Percentiles rank a stretch among this genome's conserved stretches.
Conservation (phyloP, 139 green algal species). For the Medakamo hakoo region DNA sequence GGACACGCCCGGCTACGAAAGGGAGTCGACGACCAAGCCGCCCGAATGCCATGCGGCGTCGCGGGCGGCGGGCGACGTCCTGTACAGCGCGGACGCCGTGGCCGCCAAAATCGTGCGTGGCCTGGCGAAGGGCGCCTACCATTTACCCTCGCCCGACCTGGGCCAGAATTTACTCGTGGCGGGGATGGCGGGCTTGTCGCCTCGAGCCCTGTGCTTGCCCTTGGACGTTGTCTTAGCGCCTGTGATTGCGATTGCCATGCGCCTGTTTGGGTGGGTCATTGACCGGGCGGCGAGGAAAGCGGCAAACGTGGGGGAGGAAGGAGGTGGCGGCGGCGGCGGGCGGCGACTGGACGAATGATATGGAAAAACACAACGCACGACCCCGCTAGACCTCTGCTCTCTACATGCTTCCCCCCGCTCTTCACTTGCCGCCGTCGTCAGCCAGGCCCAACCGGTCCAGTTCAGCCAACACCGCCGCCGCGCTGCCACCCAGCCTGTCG, state of each 20-base stretch:
- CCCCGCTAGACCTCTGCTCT: not conserved
- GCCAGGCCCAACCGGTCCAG: too few species aligned
- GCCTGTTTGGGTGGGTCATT: constrained; percentile 1
- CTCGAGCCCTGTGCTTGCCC: not conserved
- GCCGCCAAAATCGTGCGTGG: constrained; percentile 23
- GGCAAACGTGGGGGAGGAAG: not conserved
- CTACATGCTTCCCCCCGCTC: too few species aligned
- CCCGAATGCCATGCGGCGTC: constrained; percentile 30
- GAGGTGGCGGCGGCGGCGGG: too few species aligned
- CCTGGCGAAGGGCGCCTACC: constrained; percentile 29
- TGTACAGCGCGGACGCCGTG: constrained; percentile 41
- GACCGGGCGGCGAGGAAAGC: constrained; percentile 3
- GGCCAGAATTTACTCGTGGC: constrained; percentile 26
- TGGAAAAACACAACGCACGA: not conserved
- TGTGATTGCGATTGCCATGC: constrained; percentile 10
- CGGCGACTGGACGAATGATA: not conserved
- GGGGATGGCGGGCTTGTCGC: constrained; percentile 16
- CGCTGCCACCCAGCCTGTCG: not conserved
- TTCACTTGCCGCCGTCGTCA: too few species aligned
- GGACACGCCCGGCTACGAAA: constrained; percentile 51
- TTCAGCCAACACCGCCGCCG: not conserved
- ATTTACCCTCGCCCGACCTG: constrained; percentile 37
- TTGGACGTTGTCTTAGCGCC: constrained; percentile 9
- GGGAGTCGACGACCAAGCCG: constrained; percentile 53
- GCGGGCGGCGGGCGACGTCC: constrained; percentile 14